Evolutionary conservation across 192 early-diverging fungal species (phyloP).

Genomic region (Gonapodya prolifera): DNA sequence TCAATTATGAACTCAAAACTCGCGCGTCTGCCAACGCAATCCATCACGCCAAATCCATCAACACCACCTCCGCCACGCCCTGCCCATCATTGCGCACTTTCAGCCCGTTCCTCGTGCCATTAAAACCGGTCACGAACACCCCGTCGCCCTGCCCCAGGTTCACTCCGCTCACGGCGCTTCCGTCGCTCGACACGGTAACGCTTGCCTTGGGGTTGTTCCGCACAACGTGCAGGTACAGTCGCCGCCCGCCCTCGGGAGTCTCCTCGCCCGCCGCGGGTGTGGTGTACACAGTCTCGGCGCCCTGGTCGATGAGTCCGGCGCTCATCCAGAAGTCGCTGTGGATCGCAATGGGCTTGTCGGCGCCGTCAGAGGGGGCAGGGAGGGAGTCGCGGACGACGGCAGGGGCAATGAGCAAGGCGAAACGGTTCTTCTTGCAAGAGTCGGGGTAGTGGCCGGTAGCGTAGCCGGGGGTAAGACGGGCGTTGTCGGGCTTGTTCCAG

Average conservation of each 20-base stretch:
- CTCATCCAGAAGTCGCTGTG: background rate
- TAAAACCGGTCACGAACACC: background rate
- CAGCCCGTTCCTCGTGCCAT: background rate
- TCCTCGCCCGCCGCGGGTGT: background rate
- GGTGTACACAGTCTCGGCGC: background rate
- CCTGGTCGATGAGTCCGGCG: background rate
- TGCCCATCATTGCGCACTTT: background rate
- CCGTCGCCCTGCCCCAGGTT: background rate
- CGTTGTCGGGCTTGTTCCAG: conserved; percentile 12
- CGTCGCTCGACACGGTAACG: background rate
- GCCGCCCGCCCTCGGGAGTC: background rate
- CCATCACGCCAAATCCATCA: conserved; percentile 2
- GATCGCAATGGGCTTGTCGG: background rate
- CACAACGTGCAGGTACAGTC: background rate
- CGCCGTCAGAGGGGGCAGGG: background rate
- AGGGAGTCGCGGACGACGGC: background rate
- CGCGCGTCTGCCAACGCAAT: no score
- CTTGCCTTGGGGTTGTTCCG: background rate
- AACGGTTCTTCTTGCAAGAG: conserved; percentile 8
- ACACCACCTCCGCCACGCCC: background rate
- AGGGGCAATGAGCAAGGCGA: conserved; percentile 8
- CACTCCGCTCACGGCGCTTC: background rate
- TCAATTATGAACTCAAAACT: no score
- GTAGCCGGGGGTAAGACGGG: conserved; percentile 7
- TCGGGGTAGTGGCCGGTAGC: conserved; percentile 10